A percentile compares a stretch with the other conserved stretches of the same genome.
These are phyloP conservation scores for Aspergillus novoparasiticus DNA, from an alignment of 2,329 filamentous ascomycete species.

Conservation along the genomic window DNA sequence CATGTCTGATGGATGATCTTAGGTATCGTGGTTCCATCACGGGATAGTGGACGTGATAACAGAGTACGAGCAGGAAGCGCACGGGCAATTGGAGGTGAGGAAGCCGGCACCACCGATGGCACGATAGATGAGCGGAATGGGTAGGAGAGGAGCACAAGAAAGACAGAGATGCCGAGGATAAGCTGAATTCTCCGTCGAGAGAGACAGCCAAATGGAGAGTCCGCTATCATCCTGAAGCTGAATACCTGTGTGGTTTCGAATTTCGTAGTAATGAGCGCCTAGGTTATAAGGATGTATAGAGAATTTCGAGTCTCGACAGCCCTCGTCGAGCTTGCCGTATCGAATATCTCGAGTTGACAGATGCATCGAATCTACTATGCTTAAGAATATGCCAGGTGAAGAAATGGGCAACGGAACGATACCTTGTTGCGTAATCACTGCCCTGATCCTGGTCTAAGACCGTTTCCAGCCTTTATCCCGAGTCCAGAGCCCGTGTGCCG, in stretches of 20 bases:
- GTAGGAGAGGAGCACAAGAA: constrained; percentile 4
- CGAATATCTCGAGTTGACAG: background rate
- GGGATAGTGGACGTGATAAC: constrained; percentile 16
- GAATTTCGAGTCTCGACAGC: background rate
- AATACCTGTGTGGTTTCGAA: background rate
- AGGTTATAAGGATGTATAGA: background rate
- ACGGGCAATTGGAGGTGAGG: background rate
- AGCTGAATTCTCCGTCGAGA: background rate
- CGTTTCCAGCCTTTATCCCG: background rate
- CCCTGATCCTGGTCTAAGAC: background rate
- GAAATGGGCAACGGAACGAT: background rate
- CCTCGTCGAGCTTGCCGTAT: background rate
- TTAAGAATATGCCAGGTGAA: background rate
- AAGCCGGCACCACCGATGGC: background rate
- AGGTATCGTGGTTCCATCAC: constrained; percentile 19
- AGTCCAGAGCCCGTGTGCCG: background rate
- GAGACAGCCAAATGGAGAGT: background rate
- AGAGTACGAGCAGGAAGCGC: constrained; percentile 14
- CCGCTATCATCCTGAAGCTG: background rate
- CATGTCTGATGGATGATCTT: constrained; percentile 27
- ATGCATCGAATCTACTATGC: background rate
- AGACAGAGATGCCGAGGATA: background rate
- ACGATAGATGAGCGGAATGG: constrained; percentile 7
- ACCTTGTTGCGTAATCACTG: background rate
- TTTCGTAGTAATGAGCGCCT: background rate